These are phyloP conservation scores for Fusarium algeriense DNA, from an alignment of 2,329 filamentous ascomycete species.

Conservation along the genomic window DNA sequence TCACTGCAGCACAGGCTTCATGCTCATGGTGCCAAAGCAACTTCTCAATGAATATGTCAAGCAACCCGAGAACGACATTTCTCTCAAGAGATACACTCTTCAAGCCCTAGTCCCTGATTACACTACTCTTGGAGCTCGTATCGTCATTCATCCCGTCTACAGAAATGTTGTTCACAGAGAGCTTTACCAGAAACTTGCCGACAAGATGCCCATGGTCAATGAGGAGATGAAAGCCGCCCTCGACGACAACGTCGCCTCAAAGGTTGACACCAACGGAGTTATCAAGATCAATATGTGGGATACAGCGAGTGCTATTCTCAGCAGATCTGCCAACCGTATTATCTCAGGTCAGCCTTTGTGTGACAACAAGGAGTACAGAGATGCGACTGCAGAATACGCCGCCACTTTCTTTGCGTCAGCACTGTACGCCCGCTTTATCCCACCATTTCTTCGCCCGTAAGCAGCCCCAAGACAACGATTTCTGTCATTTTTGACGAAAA, in stretches of 20 bases:
- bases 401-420: conserved; percentile 30
- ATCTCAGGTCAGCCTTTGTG: conserved; percentile 31
- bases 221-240: conserved; percentile 26
- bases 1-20: conserved; percentile 28
- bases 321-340: conserved; percentile 30
- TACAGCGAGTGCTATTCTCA: conserved; percentile 23
- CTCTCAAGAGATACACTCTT: conserved; percentile 28
- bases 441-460: conserved; percentile 32
- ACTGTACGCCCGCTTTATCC: conserved; percentile 25
- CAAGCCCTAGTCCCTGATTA: conserved; percentile 27
- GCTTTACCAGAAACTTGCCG: conserved; percentile 24
- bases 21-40: conserved; percentile 29
- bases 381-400: conserved; percentile 26
- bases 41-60: conserved; percentile 29
- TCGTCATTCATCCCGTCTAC: conserved; percentile 30
- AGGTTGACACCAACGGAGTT: conserved; percentile 1
- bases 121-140: conserved; percentile 23
- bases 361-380: conserved; percentile 27
- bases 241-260: conserved; percentile 18
- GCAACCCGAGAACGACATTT: conserved; percentile 28
- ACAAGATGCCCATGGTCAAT: conserved; percentile 28
- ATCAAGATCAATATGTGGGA: conserved; percentile 31
- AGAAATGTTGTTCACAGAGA: conserved; percentile 27
- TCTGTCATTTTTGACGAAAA: rapidly evolving
- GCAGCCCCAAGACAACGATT: not conserved